Base-by-base conservation (phyloP, 371 early-diverging fungal species). In the Lichtheimia corymbifera region DNA sequence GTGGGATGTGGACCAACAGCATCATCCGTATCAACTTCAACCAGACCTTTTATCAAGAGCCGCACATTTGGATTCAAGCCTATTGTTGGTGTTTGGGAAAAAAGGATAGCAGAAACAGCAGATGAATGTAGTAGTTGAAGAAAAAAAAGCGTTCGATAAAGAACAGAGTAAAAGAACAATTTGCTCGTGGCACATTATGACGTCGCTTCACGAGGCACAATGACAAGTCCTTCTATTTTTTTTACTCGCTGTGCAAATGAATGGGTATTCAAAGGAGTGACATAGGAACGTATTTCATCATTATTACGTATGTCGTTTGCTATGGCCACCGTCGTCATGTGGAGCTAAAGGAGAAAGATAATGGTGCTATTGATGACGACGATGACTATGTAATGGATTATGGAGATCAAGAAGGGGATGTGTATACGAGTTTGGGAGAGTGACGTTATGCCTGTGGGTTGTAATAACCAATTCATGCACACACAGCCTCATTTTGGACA, bases 1-100 rank as follows among this genome's bases (percentile, higher is more conserved):
- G 51, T 63, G 17, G 58, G 57, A 45, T 55, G 55, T 30, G 20
- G 20, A 55, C 18, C 25, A 42, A 41, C n/a, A 15, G 5, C 24
- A 25, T 15, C 24, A 28, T 3, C 22, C 14, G 5, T 14, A 28
- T 3, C 22, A 52, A 13, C 54, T 2, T 28, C 44, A 50, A 15
- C 18, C 27, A 63, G 28, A 47, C 53, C 63, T 24, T 43, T 45
- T n/a, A 63, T 63, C 18, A 58, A 58, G 22, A 63, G 51, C 18
- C 57, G 63, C 30, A 63, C 63, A n/a, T 63, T 58, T 14, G 63
- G 63, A 2, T 63, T 63, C 25, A 57, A 63, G 44, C 63, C 63
- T 41, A 58, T 58, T 1, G 30, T 63, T 45, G 58, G 63, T n/a
- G 52, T 58, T n/a, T 63, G 63, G 63, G 63, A 63, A 53, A 43